Base-by-base conservation (phyloP, 345 rosid genomes). In the Cardiospermum halicacabum region DNA sequence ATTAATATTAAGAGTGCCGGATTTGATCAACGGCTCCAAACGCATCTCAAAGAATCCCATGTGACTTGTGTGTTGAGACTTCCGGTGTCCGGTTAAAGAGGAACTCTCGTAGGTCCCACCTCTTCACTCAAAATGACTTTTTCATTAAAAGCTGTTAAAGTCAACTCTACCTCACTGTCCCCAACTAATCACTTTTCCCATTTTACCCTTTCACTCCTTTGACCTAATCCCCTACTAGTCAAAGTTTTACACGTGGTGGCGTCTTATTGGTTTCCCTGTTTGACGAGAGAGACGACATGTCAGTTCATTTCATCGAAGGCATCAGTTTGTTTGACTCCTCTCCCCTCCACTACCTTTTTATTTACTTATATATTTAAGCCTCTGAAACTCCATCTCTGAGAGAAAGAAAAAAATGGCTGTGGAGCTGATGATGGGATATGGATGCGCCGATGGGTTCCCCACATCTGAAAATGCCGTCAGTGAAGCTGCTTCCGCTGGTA, bases 401-500 rank as follows among this genome's bases (percentile, higher is more conserved):
- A n/a, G n/a, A n/a, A n/a, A n/a, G n/a, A 42, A 31, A 64, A 69
- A 54, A 32, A 87, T 87, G 94, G 84, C 94, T 3, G 86, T 87
- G 72, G 83, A 87, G 66, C 75, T 81, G 65, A 79, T 87, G 83
- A 77, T 73, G 84, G 81, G 83, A 15, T 72, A 28, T 66, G 75
- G 74, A n/a, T 74, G 66, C 40, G 78, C 39, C n/a, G 68, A 76
- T 65, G 39, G 79, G 43, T 77, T 77, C 50, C 69, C 77, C 0
- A 58, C 66, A 22, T 11, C 69, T 8, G 89, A 91, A 54, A 75
- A 37, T 12, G 82, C 91, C 10, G 71, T 92, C 3, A 75, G 70
- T 16, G 98, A 89, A 51, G 98, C 96, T 0, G 86, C 94, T 0
- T 62, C 90, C 18, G 90, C 89, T 0, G 96, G 98, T 66, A 83